phyloP scores from a whole-genome alignment of 176 grass and related monocot genomes.

The Phyllostachys edulis region DNA sequence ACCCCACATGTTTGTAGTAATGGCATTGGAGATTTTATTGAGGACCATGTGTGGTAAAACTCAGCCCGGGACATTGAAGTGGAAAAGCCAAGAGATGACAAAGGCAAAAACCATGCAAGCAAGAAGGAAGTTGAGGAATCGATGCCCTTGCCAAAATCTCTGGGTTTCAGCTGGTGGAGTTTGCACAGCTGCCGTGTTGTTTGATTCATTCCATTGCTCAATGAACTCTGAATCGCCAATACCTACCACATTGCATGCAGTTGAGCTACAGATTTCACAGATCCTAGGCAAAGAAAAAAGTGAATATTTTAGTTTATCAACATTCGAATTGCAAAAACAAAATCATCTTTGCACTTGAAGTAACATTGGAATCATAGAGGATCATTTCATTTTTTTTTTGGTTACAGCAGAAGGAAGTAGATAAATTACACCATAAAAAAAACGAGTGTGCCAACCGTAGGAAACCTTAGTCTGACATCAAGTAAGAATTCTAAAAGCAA shows the following conservation, averaged over 20 bases:
- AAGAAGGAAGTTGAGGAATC: slow-evolving; percentile 92
- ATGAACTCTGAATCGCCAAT: slow-evolving; percentile 50
- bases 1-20: slow-evolving; percentile 29
- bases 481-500: background rate
- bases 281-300: slow-evolving; percentile 44
- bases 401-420: background rate
- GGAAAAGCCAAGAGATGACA: slow-evolving; percentile 94
- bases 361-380: background rate
- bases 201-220: slow-evolving; percentile 69
- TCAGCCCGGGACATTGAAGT: slow-evolving; percentile 88
- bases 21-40: slow-evolving; percentile 45
- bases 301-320: slow-evolving; percentile 17
- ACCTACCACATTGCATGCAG: slow-evolving; percentile 64
- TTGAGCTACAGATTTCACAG: slow-evolving; percentile 89
- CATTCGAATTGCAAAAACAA: background rate
- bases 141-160: slow-evolving; percentile 92
- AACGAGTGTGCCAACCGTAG: background rate
- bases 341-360: background rate
- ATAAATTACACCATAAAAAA: background rate
- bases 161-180: slow-evolving; percentile 41
- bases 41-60: background rate
- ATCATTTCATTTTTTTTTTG: background rate
- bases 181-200: slow-evolving; percentile 25
- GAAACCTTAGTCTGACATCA: background rate
- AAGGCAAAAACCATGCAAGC: slow-evolving; percentile 97